phyloP scores from a whole-genome alignment of 352 stramenopile species.

The Phytophthora litchii region DNA sequence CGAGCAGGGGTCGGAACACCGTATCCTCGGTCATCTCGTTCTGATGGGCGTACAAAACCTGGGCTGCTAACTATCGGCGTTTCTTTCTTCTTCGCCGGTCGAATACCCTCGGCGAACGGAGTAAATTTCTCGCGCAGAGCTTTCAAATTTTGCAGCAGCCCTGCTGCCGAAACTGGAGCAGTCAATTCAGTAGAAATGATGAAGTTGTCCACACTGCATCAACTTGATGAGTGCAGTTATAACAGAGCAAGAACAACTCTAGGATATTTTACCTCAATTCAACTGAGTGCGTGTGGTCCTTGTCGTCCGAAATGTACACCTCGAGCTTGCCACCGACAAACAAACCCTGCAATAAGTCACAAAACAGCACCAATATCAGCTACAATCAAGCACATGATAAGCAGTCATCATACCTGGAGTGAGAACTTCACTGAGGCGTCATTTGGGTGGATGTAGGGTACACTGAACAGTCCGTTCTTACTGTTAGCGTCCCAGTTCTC shows the following conservation, averaged over 20 bases:
- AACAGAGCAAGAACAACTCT: neutral
- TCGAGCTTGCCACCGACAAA: constrained; percentile 82
- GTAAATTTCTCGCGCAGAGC: constrained; percentile 53
- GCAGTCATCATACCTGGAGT: constrained; percentile 51
- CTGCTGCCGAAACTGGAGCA: constrained; percentile 36
- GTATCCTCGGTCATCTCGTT: constrained; percentile 19
- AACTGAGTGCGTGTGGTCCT: constrained; percentile 72
- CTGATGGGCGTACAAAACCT: constrained; percentile 17
- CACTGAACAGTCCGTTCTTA: constrained; percentile 64
- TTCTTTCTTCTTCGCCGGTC: constrained; percentile 46
- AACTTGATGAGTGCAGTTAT: neutral
- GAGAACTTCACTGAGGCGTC: constrained; percentile 56
- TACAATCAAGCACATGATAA: neutral
- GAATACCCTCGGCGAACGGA: constrained; percentile 62
- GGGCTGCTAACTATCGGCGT: constrained; percentile 9
- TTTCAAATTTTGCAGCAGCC: constrained; percentile 57
- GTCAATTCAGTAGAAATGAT: constrained; percentile 28
- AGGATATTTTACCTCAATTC: constrained; percentile 56
- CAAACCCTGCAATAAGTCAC: constrained; percentile 47
- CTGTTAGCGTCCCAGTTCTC: constrained; percentile 67
- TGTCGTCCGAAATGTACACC: constrained; percentile 75
- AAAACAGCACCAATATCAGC: neutral
- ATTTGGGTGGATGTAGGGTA: constrained; percentile 60
- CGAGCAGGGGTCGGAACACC: constrained; percentile 29
- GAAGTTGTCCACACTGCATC: constrained; percentile 44